Base-by-base conservation (phyloP, 805 yeast species). In the Nakazawaea sp. region DNA sequence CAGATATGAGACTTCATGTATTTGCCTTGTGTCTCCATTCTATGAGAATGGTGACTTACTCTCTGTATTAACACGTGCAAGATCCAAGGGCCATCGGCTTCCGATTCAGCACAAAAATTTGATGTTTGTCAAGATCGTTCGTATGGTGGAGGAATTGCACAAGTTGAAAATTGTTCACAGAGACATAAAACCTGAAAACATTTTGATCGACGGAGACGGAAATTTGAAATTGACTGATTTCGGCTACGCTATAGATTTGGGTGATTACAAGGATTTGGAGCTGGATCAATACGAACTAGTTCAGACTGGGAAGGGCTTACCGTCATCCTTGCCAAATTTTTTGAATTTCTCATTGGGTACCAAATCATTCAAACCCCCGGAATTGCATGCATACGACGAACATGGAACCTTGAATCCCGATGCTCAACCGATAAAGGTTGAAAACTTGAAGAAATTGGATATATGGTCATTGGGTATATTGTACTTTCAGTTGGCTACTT, bases 111-210 rank as follows among this genome's bases (percentile, higher is more conserved):
- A 68, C 35, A 66, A 64, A 40, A 76, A 73, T 45, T 56, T 60
- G 15, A 47, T 71, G 1, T 73, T 72, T 51, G 53, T 62, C n/a
- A 61, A 82, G 51, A 72, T 82, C 25, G 78, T 66, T 13, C 53
- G 56, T 30, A 75, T 68, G 0, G 72, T 72, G 17, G 55, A 61
- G 33, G 67, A 50, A 38, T 49, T 74, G 15, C 80, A 74, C 47
- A 42, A 52, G 6, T 52, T 58, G 12, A 51, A 55, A 11, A 62
- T 74, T 3, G 68, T 59, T 7, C 80, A 73, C 46, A 45, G 78
- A 18, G 80, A 73, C 44, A 52, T 73, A 31, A 73, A 73, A 45
- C 78, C 79, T 2, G 79, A 73, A 42, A 74, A 74, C 49, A 59
- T 68, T 30, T 49, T 74, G 17, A 62, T 73, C 30, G 75, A 66